These are phyloP conservation scores for Globisporangium cederbergense DNA, from an alignment of 352 stramenopile species.

Conservation along the genomic window DNA sequence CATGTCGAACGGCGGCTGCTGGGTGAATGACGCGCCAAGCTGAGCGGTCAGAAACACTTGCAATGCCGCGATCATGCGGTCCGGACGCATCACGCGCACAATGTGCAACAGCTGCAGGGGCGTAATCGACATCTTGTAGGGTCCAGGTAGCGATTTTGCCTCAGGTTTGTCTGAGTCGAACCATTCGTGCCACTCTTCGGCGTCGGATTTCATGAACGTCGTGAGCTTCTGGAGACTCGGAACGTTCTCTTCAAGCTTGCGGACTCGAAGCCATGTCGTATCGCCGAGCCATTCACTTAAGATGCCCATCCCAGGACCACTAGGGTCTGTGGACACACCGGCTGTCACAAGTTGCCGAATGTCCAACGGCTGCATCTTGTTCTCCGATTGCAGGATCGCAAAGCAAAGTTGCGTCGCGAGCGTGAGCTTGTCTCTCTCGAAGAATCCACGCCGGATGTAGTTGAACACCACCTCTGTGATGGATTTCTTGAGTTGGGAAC, in stretches of 20 bases:
- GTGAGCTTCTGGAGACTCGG: constrained; percentile 89
- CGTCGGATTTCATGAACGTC: constrained; percentile 93
- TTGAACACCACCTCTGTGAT: constrained; percentile 91
- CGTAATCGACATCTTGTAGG: constrained; percentile 47
- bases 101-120: constrained; percentile 74
- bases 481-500: constrained; percentile 52
- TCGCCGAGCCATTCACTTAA: constrained; percentile 92
- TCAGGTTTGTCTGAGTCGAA: constrained; percentile 93
- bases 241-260: constrained; percentile 87
- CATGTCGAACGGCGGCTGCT: constrained; percentile 88
- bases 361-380: constrained; percentile 48
- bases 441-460: constrained; percentile 92
- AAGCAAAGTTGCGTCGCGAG: constrained; percentile 91
- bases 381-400: constrained; percentile 83
- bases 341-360: constrained; percentile 79
- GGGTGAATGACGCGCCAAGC: constrained; percentile 57
- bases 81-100: constrained; percentile 76
- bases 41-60: constrained; percentile 55
- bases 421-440: constrained; percentile 93
- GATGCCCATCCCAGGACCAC: constrained; percentile 76
- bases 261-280: constrained; percentile 85
- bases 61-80: constrained; percentile 77
- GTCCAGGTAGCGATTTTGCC: constrained; percentile 83
- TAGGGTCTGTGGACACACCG: constrained; percentile 32
- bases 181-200: constrained; percentile 95